These are phyloP conservation scores for Gloeostereum incarnatum DNA, from an alignment of 768 basidiomycete species.

Conservation along the genomic window DNA sequence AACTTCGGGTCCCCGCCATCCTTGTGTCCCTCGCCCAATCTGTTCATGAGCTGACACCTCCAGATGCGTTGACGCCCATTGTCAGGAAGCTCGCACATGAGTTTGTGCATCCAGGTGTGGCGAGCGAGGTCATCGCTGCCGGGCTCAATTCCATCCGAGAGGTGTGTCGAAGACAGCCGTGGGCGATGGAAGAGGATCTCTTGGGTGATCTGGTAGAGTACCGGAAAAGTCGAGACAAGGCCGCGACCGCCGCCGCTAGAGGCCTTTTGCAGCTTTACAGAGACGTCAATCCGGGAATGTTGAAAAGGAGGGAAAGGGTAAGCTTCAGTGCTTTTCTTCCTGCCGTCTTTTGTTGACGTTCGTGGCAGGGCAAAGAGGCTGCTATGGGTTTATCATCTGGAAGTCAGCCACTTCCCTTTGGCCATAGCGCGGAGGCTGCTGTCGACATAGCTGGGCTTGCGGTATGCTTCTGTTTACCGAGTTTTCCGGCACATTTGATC, in stretches of 20 bases:
- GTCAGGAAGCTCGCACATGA: constrained; percentile 89
- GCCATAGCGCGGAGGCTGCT: constrained; percentile 65
- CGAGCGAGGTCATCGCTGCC: constrained; percentile 89
- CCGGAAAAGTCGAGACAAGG: constrained; percentile 90
- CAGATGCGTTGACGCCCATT: constrained; percentile 84
- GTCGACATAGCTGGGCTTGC: constrained; percentile 86
- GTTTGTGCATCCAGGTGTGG: constrained; percentile 96
- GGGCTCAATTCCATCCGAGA: constrained; percentile 96
- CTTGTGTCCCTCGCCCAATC: constrained; percentile 92
- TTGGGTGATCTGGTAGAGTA: constrained; percentile 92
- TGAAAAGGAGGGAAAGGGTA: constrained; percentile 83
- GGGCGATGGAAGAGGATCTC: constrained; percentile 95
- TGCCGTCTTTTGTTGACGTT: background rate
- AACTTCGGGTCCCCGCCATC: constrained; percentile 87
- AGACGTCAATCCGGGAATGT: constrained; percentile 91
- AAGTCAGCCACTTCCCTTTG: constrained; percentile 68
- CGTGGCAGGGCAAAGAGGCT: constrained; percentile 77
- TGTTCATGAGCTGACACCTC: constrained; percentile 91
- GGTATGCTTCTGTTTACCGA: constrained; percentile 33
- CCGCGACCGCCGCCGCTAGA: constrained; percentile 81
- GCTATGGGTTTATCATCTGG: constrained; percentile 65
- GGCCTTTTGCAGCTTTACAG: constrained; percentile 85
- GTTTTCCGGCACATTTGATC: background rate
- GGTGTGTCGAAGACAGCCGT: constrained; percentile 89
- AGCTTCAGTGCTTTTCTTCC: constrained; percentile 19